Conservation (phyloP, 2,329 filamentous ascomycete genomes). For the Colletotrichum noveboracense region DNA sequence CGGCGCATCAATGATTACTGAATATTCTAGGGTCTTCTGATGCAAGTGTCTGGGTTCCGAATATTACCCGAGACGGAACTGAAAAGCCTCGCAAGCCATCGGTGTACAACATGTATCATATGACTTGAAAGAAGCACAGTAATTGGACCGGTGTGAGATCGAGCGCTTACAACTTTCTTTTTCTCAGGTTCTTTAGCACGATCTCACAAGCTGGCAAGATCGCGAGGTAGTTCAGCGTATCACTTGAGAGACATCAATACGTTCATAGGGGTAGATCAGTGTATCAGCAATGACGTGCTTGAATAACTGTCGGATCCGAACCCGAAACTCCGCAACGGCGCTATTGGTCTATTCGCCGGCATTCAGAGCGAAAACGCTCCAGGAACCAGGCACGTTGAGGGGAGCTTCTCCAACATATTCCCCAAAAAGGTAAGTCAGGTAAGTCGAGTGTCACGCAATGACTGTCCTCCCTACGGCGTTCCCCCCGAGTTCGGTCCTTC, state of each 20-base stretch:
- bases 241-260: not conserved
- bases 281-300: not conserved
- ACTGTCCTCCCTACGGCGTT: not conserved
- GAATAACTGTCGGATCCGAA: not conserved
- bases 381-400: not conserved
- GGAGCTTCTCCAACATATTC: not conserved
- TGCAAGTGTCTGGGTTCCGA: not conserved
- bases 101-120: not conserved
- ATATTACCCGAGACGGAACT: not conserved
- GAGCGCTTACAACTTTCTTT: not conserved
- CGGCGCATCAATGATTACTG: not conserved
- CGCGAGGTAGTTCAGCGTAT: not conserved
- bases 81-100: not conserved
- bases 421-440: not conserved
- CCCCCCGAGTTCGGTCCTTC: not conserved
- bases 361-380: not conserved
- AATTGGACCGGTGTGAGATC: not conserved
- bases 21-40: not conserved
- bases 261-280: not conserved
- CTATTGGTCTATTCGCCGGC: not conserved
- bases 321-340: not conserved
- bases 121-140: not conserved
- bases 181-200: accelerated
- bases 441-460: not conserved
- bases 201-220: not conserved